Evolutionary conservation across 805 yeast species (phyloP), one percentile per base, ranked within the genome.

Genomic region (Scheffersomyces ergatensis): DNA sequence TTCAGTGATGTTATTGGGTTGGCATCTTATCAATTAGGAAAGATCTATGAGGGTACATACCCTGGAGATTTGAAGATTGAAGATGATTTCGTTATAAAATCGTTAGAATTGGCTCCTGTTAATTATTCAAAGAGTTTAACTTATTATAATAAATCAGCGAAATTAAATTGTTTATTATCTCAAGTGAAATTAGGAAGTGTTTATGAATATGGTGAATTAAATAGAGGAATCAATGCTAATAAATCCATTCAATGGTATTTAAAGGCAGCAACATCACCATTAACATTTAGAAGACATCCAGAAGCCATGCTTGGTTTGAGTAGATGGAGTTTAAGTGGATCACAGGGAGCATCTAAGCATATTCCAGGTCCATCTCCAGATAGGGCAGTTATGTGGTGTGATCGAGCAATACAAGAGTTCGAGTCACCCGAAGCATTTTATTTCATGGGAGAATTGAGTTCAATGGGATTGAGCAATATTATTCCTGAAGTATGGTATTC

Each of bases 211-310:
- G 76, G 73, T 3, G 74, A 70, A 41, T 61, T 70, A 52, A 62
- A 67, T 51, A 57, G 75, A 23, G 61, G 56, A 23, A 45, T 43
- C 36, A 70, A 70, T 44, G 59, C 74, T 14, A 58, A 52, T 48
- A 70, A 70, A 48, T 69, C 74, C 15, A 62, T 70, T 33, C 74
- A 67, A 42, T 70, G 76, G 76, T 70, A 59, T 45, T 53, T 67
- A 48, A 66, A 63, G 51, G 74, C 74, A 1, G 57, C 67, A 2
- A 56, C 65, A 13, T 65, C 71, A 13, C 71, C 73, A 16, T 50
- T 70, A 19, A 54, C 60, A 13, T 67, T 61, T 54, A 60, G 55
- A 41, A 57, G 73, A 40, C 72, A 67, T 43, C 72, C 74, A 0
- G 74, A 70, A 38, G 74, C 76, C 6, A 67, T 70, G 72, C 49